Conservation (phyloP, 2,329 filamentous ascomycete genomes). For the Acrodontium crateriforme region DNA sequence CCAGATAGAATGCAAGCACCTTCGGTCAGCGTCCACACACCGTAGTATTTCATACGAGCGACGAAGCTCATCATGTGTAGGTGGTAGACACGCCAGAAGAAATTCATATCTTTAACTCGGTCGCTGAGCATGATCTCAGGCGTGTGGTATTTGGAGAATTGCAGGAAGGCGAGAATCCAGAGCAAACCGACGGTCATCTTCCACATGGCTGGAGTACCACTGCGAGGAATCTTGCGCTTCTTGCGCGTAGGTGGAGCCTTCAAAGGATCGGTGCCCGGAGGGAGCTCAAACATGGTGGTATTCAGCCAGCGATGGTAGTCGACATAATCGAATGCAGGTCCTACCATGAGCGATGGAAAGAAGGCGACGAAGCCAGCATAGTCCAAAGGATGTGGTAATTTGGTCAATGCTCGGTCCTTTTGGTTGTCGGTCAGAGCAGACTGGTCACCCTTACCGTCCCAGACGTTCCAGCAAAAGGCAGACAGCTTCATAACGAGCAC, state of each 20-base stretch:
- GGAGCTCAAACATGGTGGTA: constrained; percentile 84
- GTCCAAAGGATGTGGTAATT: constrained; percentile 65
- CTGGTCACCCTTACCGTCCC: constrained; percentile 71
- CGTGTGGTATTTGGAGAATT: constrained; percentile 55
- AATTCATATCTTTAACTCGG: constrained; percentile 50
- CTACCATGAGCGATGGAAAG: constrained; percentile 80
- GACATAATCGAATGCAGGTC: constrained; percentile 85
- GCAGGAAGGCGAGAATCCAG: constrained; percentile 70
- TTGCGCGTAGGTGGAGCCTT: constrained; percentile 78
- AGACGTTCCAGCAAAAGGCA: constrained; percentile 95
- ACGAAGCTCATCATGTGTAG: constrained; percentile 76
- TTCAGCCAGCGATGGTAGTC: constrained; percentile 90
- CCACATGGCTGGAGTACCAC: constrained; percentile 66
- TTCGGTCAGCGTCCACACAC: constrained; percentile 86
- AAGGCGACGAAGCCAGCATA: constrained; percentile 87
- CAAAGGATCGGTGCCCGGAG: constrained; percentile 64
- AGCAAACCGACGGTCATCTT: constrained; percentile 60
- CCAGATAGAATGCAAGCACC: constrained; percentile 88
- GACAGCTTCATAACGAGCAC: constrained; percentile 95
- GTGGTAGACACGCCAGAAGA: constrained; percentile 61
- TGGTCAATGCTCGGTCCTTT: constrained; percentile 61
- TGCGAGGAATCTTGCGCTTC: constrained; percentile 84
- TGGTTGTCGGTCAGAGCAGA: constrained; percentile 76
- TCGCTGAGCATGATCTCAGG: constrained; percentile 50
- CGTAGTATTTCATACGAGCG: constrained; percentile 85